A percentile compares a stretch with the other conserved stretches of the same genome.
Evolutionary conservation across 352 stramenopile genomes (phyloP).

Genomic region (Phytophthora agathidicida): DNA sequence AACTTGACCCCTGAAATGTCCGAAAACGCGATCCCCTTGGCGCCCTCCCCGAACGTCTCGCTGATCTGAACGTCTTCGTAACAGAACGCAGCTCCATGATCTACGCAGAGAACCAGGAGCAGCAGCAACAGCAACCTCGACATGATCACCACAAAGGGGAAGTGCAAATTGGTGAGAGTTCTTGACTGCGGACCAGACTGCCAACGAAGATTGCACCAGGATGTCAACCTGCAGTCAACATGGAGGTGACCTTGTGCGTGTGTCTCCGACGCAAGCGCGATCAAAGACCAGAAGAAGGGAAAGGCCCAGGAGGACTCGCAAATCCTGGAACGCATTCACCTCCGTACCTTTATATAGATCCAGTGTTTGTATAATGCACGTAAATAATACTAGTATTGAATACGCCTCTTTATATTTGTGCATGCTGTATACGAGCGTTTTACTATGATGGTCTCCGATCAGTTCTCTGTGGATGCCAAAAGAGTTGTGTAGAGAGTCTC

Average conservation of each 20-base stretch:
- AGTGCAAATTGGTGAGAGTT: background rate
- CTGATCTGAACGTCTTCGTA: slow-evolving; percentile 21
- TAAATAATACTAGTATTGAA: too few relatives aligned
- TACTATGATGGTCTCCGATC: slow-evolving; percentile 6
- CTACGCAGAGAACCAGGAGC: background rate
- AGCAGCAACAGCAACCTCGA: slow-evolving; percentile 4
- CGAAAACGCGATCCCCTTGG: slow-evolving; percentile 22
- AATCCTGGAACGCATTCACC: slow-evolving; percentile 9
- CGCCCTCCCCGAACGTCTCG: slow-evolving; percentile 23
- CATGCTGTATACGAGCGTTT: background rate
- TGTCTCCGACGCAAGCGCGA: background rate
- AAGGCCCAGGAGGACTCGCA: slow-evolving; percentile 13
- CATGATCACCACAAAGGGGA: too few relatives aligned
- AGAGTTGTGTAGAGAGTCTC: too few relatives aligned
- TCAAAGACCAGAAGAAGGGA: slow-evolving; percentile 13
- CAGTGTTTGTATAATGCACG: background rate
- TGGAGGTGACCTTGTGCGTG: background rate
- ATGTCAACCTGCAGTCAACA: slow-evolving; percentile 15
- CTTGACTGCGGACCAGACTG: background rate
- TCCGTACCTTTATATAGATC: background rate
- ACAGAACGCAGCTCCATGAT: slow-evolving; percentile 4
- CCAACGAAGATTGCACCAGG: slow-evolving; percentile 6
- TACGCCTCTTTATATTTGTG: background rate
- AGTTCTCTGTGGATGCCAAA: too few relatives aligned
- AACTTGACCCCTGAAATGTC: slow-evolving; percentile 27